Evolutionary conservation across 441 rosid species (phyloP), one percentile per base, ranked within the genome.

Genomic region (Pelargonium fulgidum): DNA sequence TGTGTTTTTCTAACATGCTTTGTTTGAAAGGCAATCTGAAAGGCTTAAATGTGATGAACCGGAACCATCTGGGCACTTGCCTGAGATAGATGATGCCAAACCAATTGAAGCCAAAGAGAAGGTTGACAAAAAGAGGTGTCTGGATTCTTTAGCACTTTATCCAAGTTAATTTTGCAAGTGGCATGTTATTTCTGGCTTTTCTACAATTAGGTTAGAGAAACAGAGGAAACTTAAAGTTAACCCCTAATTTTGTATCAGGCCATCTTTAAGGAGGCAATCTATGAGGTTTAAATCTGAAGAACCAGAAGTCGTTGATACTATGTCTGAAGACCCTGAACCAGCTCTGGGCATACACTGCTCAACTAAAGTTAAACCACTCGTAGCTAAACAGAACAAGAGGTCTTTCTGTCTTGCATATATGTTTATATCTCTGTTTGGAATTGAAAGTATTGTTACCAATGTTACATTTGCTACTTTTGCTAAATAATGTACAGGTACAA

Each of bases 21-120:
- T 75, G 65, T 63, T 20, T 62, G 58, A 75, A 81, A 81, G 81
- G 74, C 84, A 66, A 67, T 75, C 82, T 64, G 54, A 75, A 19
- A 72, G 74, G 62, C 50, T 44, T 66, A 69, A 22, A 68, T 42
- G 81, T 75, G 71, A 70, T 52, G 73, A 33, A 59, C 72, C 63
- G 63, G 78, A 73, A 77, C 69, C 71, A 7, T 62, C 70, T 66
- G 74, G 77, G 62, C 73, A 71, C 36, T 47, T 73, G 47, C 69
- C 62, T 64, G 79, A 72, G 76, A 81, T 42, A 12, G 65, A 24
- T 19, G 70, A 77, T 71, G 76, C 72, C 59, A 52, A 52, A 7
- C 19, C 59, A 4, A 52, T 14, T 0, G 59, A 52, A 52, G 2
- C 59, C 16, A 22, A 4, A 52, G 16, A n/a, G 19, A 52, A 52